Evolutionary conservation across 2,329 filamentous ascomycete genomes (phyloP).

Genomic region (Pseudogymnoascus sp.): DNA sequence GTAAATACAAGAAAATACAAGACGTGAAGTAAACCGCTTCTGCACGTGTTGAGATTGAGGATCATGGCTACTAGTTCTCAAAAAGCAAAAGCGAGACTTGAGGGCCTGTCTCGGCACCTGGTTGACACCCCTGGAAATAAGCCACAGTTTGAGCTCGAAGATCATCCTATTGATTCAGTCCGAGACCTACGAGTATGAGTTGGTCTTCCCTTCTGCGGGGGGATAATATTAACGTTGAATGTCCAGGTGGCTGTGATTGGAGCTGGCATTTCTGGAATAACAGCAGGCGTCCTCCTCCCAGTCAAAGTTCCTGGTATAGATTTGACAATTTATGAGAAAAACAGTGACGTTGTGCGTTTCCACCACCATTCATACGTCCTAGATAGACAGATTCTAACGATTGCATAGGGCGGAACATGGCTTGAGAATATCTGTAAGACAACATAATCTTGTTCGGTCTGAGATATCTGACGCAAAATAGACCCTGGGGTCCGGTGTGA

Average conservation of each 20-base stretch:
- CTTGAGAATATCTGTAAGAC: slow-evolving; percentile 38
- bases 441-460: slow-evolving; percentile 22
- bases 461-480: slow-evolving; percentile 51
- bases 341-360: slow-evolving; percentile 48
- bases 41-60: neutral
- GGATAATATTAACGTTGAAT: neutral
- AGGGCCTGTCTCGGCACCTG: neutral
- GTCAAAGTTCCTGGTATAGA: slow-evolving; percentile 61
- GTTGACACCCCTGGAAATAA: slow-evolving; percentile 7
- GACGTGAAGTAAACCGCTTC: neutral
- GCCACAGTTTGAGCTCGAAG: slow-evolving; percentile 31
- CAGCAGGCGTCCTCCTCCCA: slow-evolving; percentile 58
- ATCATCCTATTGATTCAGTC: slow-evolving; percentile 29
- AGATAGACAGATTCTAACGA: slow-evolving; percentile 15
- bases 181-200: slow-evolving; percentile 9
- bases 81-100: neutral
- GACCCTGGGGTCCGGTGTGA: slow-evolving; percentile 43
- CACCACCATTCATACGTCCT: slow-evolving; percentile 43
- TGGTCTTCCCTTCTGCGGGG: neutral
- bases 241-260: slow-evolving; percentile 51
- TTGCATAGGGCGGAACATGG: slow-evolving; percentile 43
- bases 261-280: slow-evolving; percentile 55
- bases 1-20: neutral
- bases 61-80: neutral
- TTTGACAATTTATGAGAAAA: slow-evolving; percentile 61